These are phyloP conservation scores for Eutypella sp. DNA, from an alignment of 2,329 filamentous ascomycete genomes.

Conservation along the genomic window DNA sequence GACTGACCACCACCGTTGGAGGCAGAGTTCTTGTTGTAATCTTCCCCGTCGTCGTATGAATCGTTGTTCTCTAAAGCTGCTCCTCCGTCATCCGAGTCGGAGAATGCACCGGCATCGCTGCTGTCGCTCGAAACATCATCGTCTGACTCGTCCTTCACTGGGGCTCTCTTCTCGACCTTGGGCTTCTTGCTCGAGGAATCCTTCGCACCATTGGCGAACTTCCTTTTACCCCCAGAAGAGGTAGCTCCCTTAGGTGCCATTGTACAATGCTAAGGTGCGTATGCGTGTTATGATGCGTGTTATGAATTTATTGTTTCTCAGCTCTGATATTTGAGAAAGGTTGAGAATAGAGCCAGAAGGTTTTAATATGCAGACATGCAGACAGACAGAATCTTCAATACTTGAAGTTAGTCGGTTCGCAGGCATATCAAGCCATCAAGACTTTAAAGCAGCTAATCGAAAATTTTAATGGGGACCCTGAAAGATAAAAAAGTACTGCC, in stretches of 20 bases:
- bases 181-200: constrained; percentile 29
- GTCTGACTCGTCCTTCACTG: constrained; percentile 34
- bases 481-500: constrained; percentile 8
- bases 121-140: constrained; percentile 30
- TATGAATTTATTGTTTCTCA: no score
- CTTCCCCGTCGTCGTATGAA: constrained; percentile 28
- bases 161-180: constrained; percentile 29
- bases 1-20: constrained; percentile 25
- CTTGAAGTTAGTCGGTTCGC: neutral
- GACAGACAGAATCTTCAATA: neutral
- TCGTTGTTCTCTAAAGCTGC: constrained; percentile 38
- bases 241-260: constrained; percentile 47
- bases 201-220: constrained; percentile 50
- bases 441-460: neutral
- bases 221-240: constrained; percentile 49
- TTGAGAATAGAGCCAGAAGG: no score
- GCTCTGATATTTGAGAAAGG: no score
- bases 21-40: constrained; percentile 20
- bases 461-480: constrained; percentile 5
- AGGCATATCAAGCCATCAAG: constrained; percentile 9
- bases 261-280: constrained; percentile 11
- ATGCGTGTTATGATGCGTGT: no score
- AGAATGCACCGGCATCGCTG: constrained; percentile 34
- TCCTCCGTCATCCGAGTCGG: constrained; percentile 51
- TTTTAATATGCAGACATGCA: no score